Conservation (phyloP, 2,329 filamentous ascomycete species). For the Monosporascus sp. region DNA sequence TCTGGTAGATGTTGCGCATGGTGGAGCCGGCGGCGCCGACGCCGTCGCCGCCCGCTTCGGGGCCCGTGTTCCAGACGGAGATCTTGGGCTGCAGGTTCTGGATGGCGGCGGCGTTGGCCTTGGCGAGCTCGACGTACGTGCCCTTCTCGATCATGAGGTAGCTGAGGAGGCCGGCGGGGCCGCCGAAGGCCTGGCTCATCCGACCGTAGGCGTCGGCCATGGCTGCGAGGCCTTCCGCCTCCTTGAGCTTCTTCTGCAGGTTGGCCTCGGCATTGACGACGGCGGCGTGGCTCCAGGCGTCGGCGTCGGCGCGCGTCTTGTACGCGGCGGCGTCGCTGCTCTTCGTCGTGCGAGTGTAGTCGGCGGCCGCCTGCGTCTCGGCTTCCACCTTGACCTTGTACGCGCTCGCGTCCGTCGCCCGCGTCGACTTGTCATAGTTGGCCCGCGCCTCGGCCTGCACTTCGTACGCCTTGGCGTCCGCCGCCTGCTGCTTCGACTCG, state of each 20-base stretch:
- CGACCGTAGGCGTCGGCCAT: constrained; percentile 77
- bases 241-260: constrained; percentile 57
- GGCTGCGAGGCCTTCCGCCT: constrained; percentile 70
- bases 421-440: constrained; percentile 47
- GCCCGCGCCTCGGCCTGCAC: constrained; percentile 56
- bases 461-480: constrained; percentile 61
- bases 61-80: constrained; percentile 80
- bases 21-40: constrained; percentile 53
- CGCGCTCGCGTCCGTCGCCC: constrained; percentile 46
- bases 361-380: constrained; percentile 40
- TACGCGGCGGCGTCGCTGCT: constrained; percentile 41
- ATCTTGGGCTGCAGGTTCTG: constrained; percentile 81
- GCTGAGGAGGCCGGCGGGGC: constrained; percentile 71
- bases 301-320: constrained; percentile 41
- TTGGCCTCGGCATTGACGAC: constrained; percentile 47
- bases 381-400: constrained; percentile 43
- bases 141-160: constrained; percentile 85
- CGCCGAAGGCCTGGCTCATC: constrained; percentile 67
- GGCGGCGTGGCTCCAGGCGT: constrained; percentile 31
- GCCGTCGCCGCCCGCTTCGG: constrained; percentile 34
- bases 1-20: constrained; percentile 79
- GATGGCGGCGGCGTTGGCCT: constrained; percentile 71
- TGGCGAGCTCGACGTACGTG: constrained; percentile 70
- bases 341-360: constrained; percentile 43
- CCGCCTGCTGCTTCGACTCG: constrained; percentile 63